These are phyloP conservation scores for Saccharomyces pastorianus DNA, from an alignment of 1,139 yeast genomes.

Conservation along the genomic window DNA sequence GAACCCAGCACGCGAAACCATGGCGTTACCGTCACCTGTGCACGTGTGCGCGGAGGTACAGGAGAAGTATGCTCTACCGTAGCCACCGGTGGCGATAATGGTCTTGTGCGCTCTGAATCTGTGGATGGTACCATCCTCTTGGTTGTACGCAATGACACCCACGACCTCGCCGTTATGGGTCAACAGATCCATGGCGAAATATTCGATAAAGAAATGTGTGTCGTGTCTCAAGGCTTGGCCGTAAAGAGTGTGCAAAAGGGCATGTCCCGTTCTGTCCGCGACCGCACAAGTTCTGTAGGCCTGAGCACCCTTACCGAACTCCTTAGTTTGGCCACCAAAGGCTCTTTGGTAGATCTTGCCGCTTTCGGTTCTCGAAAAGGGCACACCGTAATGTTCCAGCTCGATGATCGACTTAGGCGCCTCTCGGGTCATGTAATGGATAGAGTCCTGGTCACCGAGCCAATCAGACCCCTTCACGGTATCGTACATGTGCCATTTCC, in stretches of 20 bases:
- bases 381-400: slow-evolving; percentile 96
- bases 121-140: slow-evolving; percentile 97
- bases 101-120: slow-evolving; percentile 96
- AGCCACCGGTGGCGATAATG: slow-evolving; percentile 96
- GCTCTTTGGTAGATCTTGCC: slow-evolving; percentile 98
- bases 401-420: slow-evolving; percentile 95
- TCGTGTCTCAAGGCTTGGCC: slow-evolving; percentile 96
- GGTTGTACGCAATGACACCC: slow-evolving; percentile 95
- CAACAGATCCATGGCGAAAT: slow-evolving; percentile 88
- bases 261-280: slow-evolving; percentile 98
- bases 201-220: slow-evolving; percentile 96
- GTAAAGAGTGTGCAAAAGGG: slow-evolving; percentile 87
- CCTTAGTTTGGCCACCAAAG: slow-evolving; percentile 95
- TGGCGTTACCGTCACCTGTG: slow-evolving; percentile 98
- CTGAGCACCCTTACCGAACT: slow-evolving; percentile 96
- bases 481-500: slow-evolving; percentile 99
- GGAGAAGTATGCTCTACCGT: slow-evolving; percentile 96
- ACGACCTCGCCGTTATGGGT: slow-evolving; percentile 96
- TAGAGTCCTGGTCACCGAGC: slow-evolving; percentile 99
- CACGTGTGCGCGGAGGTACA: slow-evolving; percentile 99
- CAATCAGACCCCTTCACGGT: slow-evolving; percentile 99
- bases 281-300: slow-evolving; percentile 99
- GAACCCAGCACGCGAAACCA: slow-evolving; percentile 97
- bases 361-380: slow-evolving; percentile 93
- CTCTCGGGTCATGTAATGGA: slow-evolving; percentile 97